phyloP scores from a whole-genome alignment of 371 early-diverging fungal genomes.

The Ordospora pajunii region DNA sequence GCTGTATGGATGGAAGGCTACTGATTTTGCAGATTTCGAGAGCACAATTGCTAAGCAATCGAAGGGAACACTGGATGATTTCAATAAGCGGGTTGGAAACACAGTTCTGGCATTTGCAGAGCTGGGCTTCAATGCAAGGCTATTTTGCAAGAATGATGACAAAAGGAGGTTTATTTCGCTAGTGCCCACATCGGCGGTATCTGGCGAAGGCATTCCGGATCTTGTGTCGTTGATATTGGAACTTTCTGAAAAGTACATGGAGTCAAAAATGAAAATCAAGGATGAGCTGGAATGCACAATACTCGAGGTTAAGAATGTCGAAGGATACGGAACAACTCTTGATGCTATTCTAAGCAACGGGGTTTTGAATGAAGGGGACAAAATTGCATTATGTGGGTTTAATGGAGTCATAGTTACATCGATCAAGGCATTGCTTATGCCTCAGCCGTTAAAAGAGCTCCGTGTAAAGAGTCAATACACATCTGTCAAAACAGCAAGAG shows the following conservation, averaged over 20 bases:
- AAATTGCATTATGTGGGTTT: conserved; percentile 86
- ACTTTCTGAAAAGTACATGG: conserved; percentile 86
- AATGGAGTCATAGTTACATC: conserved; percentile 90
- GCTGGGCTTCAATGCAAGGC: conserved; percentile 83
- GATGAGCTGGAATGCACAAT: conserved; percentile 93
- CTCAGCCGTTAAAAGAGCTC: conserved; percentile 92
- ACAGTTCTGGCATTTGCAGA: conserved; percentile 82
- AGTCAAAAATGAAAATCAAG: conserved; percentile 81
- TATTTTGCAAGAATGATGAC: conserved; percentile 91
- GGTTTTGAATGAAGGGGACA: conserved; percentile 85
- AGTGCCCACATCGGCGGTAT: conserved; percentile 94
- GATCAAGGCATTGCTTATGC: conserved; percentile 84
- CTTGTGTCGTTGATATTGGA: conserved; percentile 79
- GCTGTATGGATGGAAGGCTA: conserved; percentile 82
- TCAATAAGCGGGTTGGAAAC: conserved; percentile 71
- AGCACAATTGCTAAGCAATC: conserved; percentile 72
- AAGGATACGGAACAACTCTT: conserved; percentile 94
- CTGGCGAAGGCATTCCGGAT: conserved; percentile 98
- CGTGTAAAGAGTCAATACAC: conserved; percentile 73
- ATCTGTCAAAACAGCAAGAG: conserved; percentile 89
- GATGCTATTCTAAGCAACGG: conserved; percentile 97
- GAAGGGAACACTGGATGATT: conserved; percentile 71
- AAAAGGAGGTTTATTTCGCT: conserved; percentile 84
- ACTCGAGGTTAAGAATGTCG: conserved; percentile 97
- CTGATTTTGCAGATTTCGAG: conserved; percentile 62